phyloP scores from a whole-genome alignment of 164 flowering plant genomes.

The Vitis amurensis region DNA sequence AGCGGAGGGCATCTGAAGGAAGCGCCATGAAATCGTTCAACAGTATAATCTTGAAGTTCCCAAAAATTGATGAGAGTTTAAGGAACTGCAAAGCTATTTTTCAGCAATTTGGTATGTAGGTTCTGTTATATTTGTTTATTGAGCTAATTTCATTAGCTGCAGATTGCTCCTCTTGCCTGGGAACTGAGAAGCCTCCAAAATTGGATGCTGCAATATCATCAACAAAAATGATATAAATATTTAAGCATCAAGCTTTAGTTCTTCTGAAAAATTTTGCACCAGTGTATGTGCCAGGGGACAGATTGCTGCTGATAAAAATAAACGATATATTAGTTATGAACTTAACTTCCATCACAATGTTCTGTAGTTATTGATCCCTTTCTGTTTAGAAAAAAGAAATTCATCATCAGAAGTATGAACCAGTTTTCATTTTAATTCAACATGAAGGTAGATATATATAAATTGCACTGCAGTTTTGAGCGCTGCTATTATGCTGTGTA shows the following conservation, averaged over 20 bases:
- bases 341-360: neutral
- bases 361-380: no score
- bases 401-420: no score
- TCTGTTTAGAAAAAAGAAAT: no score
- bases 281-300: neutral
- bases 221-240: neutral
- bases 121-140: neutral
- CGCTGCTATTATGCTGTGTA: no score
- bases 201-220: neutral
- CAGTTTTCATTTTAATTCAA: no score
- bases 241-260: neutral
- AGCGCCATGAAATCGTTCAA: constrained; percentile 74
- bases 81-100: constrained; percentile 75
- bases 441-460: no score
- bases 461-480: no score
- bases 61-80: constrained; percentile 83
- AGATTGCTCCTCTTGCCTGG: neutral
- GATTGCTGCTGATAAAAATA: neutral
- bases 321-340: neutral
- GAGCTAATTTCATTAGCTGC: neutral
- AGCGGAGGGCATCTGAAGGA: constrained; percentile 60
- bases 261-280: neutral
- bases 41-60: constrained; percentile 79
- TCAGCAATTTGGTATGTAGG: constrained; percentile 69
- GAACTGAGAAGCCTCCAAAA: neutral